Evolutionary conservation across 768 basidiomycete genomes (phyloP).

Genomic region (Russula foetens): DNA sequence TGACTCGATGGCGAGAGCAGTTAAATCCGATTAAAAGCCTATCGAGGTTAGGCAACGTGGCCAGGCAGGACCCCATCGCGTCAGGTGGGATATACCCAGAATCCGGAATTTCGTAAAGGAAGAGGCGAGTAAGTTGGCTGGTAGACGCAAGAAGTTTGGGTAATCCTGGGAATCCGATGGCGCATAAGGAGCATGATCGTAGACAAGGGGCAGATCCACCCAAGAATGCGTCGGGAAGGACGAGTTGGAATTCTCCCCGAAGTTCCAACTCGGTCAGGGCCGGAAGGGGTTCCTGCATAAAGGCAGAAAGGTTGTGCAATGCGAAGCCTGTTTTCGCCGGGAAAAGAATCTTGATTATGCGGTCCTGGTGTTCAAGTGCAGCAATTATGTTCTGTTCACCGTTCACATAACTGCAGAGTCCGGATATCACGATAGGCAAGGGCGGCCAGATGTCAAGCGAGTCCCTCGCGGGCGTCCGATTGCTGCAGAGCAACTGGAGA

Average conservation of each 20-base stretch:
- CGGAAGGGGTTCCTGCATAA: background rate
- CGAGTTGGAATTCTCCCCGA: too few species aligned
- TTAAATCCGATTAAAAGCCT: background rate
- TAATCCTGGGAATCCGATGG: background rate
- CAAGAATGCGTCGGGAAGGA: background rate
- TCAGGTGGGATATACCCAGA: background rate
- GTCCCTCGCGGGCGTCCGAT: background rate
- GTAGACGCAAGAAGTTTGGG: background rate
- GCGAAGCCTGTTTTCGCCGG: too few species aligned
- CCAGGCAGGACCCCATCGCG: background rate
- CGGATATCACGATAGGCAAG: background rate
- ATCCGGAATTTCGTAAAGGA: background rate
- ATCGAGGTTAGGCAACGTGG: background rate
- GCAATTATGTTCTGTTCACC: background rate
- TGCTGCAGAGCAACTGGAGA: background rate
- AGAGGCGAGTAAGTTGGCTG: background rate
- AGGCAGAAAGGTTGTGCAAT: background rate
- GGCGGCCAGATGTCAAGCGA: background rate
- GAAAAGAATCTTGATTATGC: background rate
- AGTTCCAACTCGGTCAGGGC: background rate
- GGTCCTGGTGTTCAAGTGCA: background rate
- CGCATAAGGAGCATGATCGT: background rate
- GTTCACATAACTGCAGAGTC: background rate
- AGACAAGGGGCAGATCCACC: background rate
- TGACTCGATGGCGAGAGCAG: background rate